A percentile compares a stretch with the other conserved stretches of the same genome.
Conservation (phyloP, 2,329 filamentous ascomycete species). For the Diaporthe batatas region DNA sequence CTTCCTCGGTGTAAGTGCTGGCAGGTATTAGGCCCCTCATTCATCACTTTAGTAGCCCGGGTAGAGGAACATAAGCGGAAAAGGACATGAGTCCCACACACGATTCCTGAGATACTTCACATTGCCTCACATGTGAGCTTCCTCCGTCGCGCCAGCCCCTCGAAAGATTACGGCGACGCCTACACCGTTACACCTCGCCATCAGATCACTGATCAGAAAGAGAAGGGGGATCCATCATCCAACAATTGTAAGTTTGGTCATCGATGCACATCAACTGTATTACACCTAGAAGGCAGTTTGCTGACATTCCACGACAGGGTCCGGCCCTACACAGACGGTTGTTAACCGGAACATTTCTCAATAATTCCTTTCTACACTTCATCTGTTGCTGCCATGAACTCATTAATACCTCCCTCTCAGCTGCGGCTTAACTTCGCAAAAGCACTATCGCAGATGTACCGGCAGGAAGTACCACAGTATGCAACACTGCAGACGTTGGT, state of each 20-base stretch:
- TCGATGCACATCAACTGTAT: neutral
- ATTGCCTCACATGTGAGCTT: neutral
- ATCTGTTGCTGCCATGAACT: neutral
- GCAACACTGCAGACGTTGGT: slow-evolving; percentile 41
- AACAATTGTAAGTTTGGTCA: neutral
- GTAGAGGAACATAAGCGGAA: neutral
- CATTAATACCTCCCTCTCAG: slow-evolving; percentile 22
- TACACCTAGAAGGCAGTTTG: neutral
- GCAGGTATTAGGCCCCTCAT: neutral
- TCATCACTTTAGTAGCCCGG: neutral
- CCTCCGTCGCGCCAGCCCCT: neutral
- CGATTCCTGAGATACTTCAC: neutral
- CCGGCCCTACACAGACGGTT: neutral
- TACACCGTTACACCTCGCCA: neutral
- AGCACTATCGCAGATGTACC: slow-evolving; percentile 45
- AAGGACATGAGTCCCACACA: neutral
- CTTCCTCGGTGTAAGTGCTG: slow-evolving; percentile 10
- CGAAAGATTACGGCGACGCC: too few species aligned
- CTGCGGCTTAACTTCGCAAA: slow-evolving; percentile 41
- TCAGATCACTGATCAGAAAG: neutral
- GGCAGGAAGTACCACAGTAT: slow-evolving; percentile 46
- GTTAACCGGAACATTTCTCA: neutral
- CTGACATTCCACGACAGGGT: neutral
- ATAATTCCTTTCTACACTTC: neutral
- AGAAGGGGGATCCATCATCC: neutral